These are phyloP conservation scores for Colletotrichum higginsianum DNA, from an alignment of 2,329 filamentous ascomycete genomes.

Conservation along the genomic window DNA sequence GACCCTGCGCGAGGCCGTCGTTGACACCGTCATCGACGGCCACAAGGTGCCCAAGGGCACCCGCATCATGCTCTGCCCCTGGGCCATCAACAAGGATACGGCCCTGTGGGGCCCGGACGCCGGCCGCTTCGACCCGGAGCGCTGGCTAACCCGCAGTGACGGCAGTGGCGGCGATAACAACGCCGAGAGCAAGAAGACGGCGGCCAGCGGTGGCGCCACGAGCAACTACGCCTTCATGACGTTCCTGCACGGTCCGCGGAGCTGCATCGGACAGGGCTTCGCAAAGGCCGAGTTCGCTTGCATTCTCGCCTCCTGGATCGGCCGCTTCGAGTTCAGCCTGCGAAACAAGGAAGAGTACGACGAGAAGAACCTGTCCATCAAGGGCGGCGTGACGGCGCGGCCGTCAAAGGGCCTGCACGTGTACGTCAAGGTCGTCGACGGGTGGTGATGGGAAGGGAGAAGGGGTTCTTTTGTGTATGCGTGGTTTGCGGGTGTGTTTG, in stretches of 20 bases:
- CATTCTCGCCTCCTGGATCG: slow-evolving; percentile 82
- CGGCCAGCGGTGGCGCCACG: slow-evolving; percentile 78
- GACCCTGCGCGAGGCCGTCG: slow-evolving; percentile 76
- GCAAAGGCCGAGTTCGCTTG: slow-evolving; percentile 89
- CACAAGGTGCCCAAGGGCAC: slow-evolving; percentile 80
- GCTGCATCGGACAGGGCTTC: slow-evolving; percentile 88
- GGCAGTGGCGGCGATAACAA: slow-evolving; percentile 43
- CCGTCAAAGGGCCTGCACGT: slow-evolving; percentile 82
- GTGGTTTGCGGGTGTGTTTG: not conserved
- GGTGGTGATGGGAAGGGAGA: not conserved
- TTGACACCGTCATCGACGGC: slow-evolving; percentile 76
- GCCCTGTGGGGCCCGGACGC: slow-evolving; percentile 85
- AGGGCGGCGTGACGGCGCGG: slow-evolving; percentile 78
- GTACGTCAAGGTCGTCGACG: slow-evolving; percentile 64
- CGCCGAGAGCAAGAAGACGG: slow-evolving; percentile 53
- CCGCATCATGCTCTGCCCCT: slow-evolving; percentile 73
- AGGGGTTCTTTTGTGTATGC: no score
- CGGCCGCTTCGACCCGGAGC: slow-evolving; percentile 81
- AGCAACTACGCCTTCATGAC: slow-evolving; percentile 86
- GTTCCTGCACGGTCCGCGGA: slow-evolving; percentile 88
- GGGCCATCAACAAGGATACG: slow-evolving; percentile 79
- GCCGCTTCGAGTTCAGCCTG: slow-evolving; percentile 77
- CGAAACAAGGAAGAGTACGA: slow-evolving; percentile 73
- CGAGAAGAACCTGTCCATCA: slow-evolving; percentile 77
- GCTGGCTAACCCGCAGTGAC: slow-evolving; percentile 73